phyloP scores from a whole-genome alignment of 1,139 yeast species.

The Lipomyces yarrowii region DNA sequence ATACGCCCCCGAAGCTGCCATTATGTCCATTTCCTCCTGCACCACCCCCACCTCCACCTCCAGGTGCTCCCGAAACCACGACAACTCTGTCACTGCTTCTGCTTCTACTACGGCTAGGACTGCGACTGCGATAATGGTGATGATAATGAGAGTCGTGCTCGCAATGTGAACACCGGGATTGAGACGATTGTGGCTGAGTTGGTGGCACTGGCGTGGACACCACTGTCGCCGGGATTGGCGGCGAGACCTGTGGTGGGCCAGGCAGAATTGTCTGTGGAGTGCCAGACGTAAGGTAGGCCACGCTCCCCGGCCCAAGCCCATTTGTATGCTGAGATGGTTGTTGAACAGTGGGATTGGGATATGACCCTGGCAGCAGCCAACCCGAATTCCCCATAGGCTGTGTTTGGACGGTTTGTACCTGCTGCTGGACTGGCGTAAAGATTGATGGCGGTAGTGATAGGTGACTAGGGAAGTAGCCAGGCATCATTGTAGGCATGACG shows the following conservation, averaged over 20 bases:
- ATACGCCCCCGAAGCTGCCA: neutral
- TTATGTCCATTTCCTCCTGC: neutral
- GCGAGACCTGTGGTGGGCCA: neutral
- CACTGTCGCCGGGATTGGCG: neutral
- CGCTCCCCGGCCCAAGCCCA: neutral
- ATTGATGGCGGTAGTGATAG: neutral
- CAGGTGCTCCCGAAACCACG: neutral
- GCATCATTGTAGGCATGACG: neutral
- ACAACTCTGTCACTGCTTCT: slow-evolving; percentile 2
- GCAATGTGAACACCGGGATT: neutral
- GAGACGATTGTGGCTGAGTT: neutral
- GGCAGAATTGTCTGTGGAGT: neutral
- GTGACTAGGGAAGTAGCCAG: neutral
- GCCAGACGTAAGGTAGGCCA: neutral
- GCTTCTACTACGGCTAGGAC: neutral
- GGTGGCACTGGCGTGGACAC: neutral
- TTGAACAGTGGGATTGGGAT: neutral
- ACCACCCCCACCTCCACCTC: slow-evolving; percentile 6
- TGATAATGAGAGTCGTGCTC: neutral
- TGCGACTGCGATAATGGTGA: neutral
- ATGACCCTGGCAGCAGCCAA: neutral
- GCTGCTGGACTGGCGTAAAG: neutral
- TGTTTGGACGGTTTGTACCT: neutral
- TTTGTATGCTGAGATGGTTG: neutral
- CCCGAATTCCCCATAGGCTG: neutral